Base-by-base conservation (phyloP, 2,329 filamentous ascomycete genomes). In the Monilinia aucupariae region DNA sequence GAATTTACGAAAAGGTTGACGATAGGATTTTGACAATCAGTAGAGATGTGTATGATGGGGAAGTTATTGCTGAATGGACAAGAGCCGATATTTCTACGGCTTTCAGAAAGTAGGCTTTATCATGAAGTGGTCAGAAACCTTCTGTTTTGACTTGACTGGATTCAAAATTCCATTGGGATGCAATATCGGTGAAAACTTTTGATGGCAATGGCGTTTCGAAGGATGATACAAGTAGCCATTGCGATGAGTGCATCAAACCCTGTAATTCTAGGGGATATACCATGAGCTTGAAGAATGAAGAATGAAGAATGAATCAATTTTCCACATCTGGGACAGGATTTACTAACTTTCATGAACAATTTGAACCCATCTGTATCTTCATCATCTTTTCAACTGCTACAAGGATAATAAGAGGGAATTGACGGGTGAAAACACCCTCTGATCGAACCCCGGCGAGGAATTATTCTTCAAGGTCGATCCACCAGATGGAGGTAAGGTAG, bases 31-130 rank as follows among this genome's bases (percentile, higher is more conserved):
- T 81, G 49, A 80, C 77, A 58, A 78, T 88, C 67, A 85, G 82
- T 52, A 81, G 84, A 27, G 82, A 85, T 68, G 82, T 87, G 32
- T 88, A 88, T 69, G 81, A 85, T 51, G 85, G 85, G 10, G 85
- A 87, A 70, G 80, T 86, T 48, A 72, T 84, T 66, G 86, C 85
- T 68, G 85, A 88, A 74, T 88, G 85, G 85, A 84, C 84, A n/a
- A 77, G 83, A 64, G 77, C 78, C 17, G 85, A 88, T 69, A 84
- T 87, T 49, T 84, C 84, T 76, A 76, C 78, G 61, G 83, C 84
- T 20, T 88, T 88, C 70, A 71, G 64, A 61, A 73, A 69, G 63
- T 70, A 63, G 65, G 48, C 17, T 41, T 50, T 8, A 9, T 37
- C 10, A 61, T 41, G 43, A 45, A 53, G 5, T 37, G 41, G 34